Evolutionary conservation across 805 yeast species (phyloP).

Genomic region (Candida insectorum): DNA sequence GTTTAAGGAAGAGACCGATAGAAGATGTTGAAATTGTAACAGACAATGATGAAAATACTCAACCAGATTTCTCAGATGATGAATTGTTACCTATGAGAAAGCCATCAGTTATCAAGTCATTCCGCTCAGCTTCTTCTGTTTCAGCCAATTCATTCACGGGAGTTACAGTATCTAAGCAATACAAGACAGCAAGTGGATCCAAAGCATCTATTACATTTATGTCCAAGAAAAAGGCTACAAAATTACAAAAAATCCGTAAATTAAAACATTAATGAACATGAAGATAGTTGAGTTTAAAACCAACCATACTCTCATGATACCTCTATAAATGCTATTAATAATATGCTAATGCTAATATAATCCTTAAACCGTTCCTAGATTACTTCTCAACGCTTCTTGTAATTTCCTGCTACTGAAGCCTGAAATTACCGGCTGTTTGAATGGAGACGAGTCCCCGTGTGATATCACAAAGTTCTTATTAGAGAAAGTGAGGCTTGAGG

Average conservation of each 20-base stretch:
- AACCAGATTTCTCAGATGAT: constrained; percentile 26
- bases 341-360: too few species aligned
- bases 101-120: constrained; percentile 47
- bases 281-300: too few species aligned
- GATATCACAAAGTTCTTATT: constrained; percentile 38
- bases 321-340: too few species aligned
- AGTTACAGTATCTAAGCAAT: constrained; percentile 52
- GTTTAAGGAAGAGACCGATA: constrained; percentile 20
- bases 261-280: constrained; percentile 6
- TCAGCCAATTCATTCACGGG: constrained; percentile 42
- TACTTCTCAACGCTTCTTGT: constrained; percentile 37
- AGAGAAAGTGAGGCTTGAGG: constrained; percentile 36
- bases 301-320: too few species aligned
- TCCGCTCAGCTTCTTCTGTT: constrained; percentile 39
- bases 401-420: constrained; percentile 47
- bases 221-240: constrained; percentile 28
- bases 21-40: constrained; percentile 22
- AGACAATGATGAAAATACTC: constrained; percentile 17
- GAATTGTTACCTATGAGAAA: constrained; percentile 39
- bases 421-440: constrained; percentile 31
- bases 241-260: constrained; percentile 4
- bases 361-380: too few species aligned
- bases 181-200: constrained; percentile 53
- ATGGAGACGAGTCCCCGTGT: constrained; percentile 41
- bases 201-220: constrained; percentile 57